Conservation (phyloP, 805 yeast genomes). For the Jamesozyma piceae region DNA sequence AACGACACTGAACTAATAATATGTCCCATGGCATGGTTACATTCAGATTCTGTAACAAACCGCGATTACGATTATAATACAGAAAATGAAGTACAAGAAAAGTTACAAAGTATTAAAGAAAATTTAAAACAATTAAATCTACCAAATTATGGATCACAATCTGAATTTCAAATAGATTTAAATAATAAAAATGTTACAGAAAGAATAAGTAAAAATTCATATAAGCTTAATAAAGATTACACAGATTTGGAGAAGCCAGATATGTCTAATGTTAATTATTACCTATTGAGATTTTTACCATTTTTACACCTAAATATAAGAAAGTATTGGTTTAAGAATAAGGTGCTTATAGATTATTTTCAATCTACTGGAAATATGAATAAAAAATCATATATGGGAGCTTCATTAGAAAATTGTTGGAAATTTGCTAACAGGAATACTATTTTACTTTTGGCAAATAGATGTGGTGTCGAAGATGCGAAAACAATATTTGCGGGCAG, state of each 20-base stretch:
- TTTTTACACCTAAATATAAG: constrained; percentile 35
- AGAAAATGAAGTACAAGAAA: constrained; percentile 7
- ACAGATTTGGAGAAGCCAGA: constrained; percentile 35
- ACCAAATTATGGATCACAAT: constrained; percentile 22
- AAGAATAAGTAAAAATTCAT: constrained; percentile 8
- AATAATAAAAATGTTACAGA: constrained; percentile 9
- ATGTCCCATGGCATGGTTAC: constrained; percentile 85
- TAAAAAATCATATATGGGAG: constrained; percentile 17
- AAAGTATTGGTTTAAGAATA: constrained; percentile 12
- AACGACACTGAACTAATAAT: constrained; percentile 48
- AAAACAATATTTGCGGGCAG: constrained; percentile 54
- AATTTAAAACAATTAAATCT: constrained; percentile 10
- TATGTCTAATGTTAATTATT: constrained; percentile 50
- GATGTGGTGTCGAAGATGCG: constrained; percentile 69
- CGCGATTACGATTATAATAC: constrained; percentile 7
- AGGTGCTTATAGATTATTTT: constrained; percentile 6
- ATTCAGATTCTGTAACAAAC: constrained; percentile 36
- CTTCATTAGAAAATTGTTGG: constrained; percentile 18
- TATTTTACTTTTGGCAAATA: constrained; percentile 50
- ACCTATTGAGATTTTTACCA: constrained; percentile 67
- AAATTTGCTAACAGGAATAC: constrained; percentile 23
- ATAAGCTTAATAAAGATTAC: constrained; percentile 8
- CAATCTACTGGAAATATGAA: constrained; percentile 1
- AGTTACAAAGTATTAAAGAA: constrained; percentile 6
- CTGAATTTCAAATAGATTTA: constrained; percentile 16